These are phyloP conservation scores for Starmerella ratchasimensis DNA, from an alignment of 805 yeast genomes.

Conservation along the genomic window DNA sequence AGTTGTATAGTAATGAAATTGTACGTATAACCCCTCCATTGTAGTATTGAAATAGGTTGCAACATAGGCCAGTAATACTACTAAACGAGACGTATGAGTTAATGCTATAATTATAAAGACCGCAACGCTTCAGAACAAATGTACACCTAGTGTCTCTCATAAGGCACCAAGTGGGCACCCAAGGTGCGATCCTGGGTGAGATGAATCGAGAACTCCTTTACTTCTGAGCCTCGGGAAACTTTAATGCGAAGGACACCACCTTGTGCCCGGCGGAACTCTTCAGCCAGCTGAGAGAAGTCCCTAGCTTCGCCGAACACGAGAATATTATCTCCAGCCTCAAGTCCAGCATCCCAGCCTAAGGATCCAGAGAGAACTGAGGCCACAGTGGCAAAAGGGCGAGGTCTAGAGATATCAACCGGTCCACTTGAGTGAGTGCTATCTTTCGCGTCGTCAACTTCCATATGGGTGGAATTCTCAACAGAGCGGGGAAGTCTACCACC, in stretches of 20 bases:
- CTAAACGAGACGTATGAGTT: too few relatives aligned
- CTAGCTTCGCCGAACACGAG: conserved; percentile 41
- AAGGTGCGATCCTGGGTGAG: conserved; percentile 8
- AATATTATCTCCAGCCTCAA: conserved; percentile 41
- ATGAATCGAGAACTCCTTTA: not conserved
- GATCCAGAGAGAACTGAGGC: conserved; percentile 36
- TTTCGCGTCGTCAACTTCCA: not conserved
- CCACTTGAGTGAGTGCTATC: not conserved
- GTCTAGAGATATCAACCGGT: not conserved
- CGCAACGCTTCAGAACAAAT: too few relatives aligned
- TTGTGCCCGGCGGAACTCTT: conserved; percentile 20
- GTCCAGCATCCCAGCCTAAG: conserved; percentile 48
- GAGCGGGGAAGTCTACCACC: not conserved
- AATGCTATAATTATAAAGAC: too few relatives aligned
- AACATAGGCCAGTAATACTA: too few relatives aligned
- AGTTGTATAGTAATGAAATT: too few relatives aligned
- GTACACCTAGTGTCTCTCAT: not conserved
- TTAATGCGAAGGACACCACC: not conserved
- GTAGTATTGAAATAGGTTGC: too few relatives aligned
- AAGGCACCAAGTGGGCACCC: conserved; percentile 16
- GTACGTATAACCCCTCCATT: too few relatives aligned
- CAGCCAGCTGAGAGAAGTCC: conserved; percentile 41
- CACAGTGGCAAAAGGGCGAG: conserved; percentile 28
- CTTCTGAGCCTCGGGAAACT: conserved; percentile 2
- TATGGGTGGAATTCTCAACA: too few relatives aligned